These are phyloP conservation scores for Dioscorea alata DNA, from an alignment of 106 monocot species.

Conservation along the genomic window DNA sequence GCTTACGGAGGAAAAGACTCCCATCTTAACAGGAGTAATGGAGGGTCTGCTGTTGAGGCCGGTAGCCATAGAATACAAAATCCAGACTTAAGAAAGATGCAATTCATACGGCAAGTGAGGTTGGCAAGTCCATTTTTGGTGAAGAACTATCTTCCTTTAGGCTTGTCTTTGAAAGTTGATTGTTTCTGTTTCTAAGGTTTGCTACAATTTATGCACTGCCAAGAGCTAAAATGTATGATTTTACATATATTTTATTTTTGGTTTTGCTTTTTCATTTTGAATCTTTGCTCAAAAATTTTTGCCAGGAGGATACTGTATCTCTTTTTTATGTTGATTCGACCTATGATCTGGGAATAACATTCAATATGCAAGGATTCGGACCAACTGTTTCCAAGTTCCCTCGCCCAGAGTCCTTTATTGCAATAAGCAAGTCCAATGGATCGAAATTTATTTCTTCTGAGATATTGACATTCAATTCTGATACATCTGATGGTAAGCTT, in stretches of 20 bases:
- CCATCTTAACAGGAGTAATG: conserved; percentile 7
- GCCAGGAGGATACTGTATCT: conserved; percentile 61
- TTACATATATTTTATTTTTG: conserved; percentile 2
- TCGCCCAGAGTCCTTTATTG: conserved; percentile 70
- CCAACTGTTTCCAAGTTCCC: conserved; percentile 55
- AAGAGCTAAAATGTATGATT: not conserved
- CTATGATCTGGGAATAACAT: conserved; percentile 72
- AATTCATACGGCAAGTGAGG: conserved; percentile 57
- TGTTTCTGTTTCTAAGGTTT: conserved; percentile 66
- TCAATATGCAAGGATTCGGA: conserved; percentile 57
- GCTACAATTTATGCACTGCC: conserved; percentile 1
- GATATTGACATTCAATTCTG: conserved; percentile 45
- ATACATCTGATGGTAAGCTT: conserved; percentile 32
- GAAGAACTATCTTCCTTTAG: conserved; percentile 69
- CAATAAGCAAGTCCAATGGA: conserved; percentile 41
- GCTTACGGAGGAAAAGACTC: conserved; percentile 18
- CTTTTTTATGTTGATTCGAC: conserved; percentile 77
- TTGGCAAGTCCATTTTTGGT: conserved; percentile 73
- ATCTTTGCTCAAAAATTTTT: not conserved
- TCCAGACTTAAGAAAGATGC: conserved; percentile 22
- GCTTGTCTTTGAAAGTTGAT: conserved; percentile 63
- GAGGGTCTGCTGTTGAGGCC: conserved; percentile 10
- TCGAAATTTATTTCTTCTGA: conserved; percentile 58
- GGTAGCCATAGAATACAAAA: conserved; percentile 10
- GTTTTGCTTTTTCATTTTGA: not conserved